These are phyloP conservation scores for Pseudocercospora cruenta DNA, from an alignment of 2,329 filamentous ascomycete genomes.

Conservation along the genomic window DNA sequence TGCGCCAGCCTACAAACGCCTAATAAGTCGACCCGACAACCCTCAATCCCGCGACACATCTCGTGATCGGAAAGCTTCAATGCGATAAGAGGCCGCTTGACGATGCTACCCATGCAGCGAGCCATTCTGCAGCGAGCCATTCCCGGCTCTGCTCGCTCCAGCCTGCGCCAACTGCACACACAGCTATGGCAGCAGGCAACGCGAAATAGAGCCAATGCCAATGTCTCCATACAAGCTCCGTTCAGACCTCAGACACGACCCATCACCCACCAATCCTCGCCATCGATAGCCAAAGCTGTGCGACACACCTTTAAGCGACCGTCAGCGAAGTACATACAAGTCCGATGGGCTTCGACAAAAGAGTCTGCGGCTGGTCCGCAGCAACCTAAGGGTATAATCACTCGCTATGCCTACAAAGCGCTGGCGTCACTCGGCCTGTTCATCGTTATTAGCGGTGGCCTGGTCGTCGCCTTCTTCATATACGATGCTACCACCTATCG, in stretches of 20 bases:
- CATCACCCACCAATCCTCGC: constrained; percentile 14
- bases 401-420: constrained; percentile 66
- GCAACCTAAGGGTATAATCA: constrained; percentile 35
- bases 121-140: constrained; percentile 29
- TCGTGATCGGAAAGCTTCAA: constrained; percentile 19
- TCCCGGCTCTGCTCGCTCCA: constrained; percentile 25
- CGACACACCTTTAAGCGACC: constrained; percentile 22
- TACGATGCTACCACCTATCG: constrained; percentile 93
- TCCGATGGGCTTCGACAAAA: constrained; percentile 27
- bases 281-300: constrained; percentile 23
- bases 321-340: constrained; percentile 18
- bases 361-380: constrained; percentile 14
- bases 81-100: constrained; percentile 24
- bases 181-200: constrained; percentile 12
- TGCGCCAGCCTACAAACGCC: neutral
- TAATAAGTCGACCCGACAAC: neutral
- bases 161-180: constrained; percentile 7
- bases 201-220: constrained; percentile 10
- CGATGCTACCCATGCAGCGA: constrained; percentile 28
- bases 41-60: neutral
- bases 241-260: constrained; percentile 12
- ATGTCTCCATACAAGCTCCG: constrained; percentile 13
- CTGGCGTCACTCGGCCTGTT: constrained; percentile 74
- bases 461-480: constrained; percentile 82
- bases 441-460: constrained; percentile 67